A percentile compares a stretch with the other conserved stretches of the same genome.
Evolutionary conservation across 495 filamentous ascomycete genomes (phyloP).

Genomic region (Podospora didyma): DNA sequence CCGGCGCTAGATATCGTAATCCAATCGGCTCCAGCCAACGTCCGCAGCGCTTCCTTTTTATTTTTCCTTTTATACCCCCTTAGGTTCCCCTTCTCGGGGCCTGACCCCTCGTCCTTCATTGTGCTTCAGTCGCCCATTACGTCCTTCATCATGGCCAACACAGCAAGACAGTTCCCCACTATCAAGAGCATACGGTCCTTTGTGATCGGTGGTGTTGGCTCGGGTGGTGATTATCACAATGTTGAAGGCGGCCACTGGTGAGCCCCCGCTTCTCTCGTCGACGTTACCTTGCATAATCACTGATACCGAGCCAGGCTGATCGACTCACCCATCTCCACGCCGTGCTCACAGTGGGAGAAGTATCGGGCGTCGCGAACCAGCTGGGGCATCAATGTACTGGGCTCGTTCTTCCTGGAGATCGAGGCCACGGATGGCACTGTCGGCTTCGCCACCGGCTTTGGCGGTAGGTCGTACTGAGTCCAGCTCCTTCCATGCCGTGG

Average conservation of each 20-base stretch:
- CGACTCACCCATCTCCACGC: constrained; percentile 85
- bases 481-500: background rate
- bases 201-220: constrained; percentile 80
- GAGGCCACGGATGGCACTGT: constrained; percentile 84
- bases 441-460: constrained; percentile 90
- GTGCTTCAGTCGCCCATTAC: background rate
- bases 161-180: constrained; percentile 54
- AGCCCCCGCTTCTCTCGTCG: constrained; percentile 4
- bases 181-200: constrained; percentile 81
- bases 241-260: constrained; percentile 86
- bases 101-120: background rate
- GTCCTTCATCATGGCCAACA: constrained; percentile 34
- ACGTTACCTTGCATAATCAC: background rate
- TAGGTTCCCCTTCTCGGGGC: background rate
- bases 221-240: constrained; percentile 93
- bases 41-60: too few species aligned
- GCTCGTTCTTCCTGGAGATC: constrained; percentile 90
- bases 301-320: constrained; percentile 55
- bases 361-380: constrained; percentile 83
- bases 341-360: constrained; percentile 82
- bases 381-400: constrained; percentile 94
- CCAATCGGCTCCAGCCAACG: background rate
- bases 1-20: constrained; percentile 10
- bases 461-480: constrained; percentile 46
- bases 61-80: background rate